phyloP scores from a whole-genome alignment of 441 rosid species.

The Populus hybrid region DNA sequence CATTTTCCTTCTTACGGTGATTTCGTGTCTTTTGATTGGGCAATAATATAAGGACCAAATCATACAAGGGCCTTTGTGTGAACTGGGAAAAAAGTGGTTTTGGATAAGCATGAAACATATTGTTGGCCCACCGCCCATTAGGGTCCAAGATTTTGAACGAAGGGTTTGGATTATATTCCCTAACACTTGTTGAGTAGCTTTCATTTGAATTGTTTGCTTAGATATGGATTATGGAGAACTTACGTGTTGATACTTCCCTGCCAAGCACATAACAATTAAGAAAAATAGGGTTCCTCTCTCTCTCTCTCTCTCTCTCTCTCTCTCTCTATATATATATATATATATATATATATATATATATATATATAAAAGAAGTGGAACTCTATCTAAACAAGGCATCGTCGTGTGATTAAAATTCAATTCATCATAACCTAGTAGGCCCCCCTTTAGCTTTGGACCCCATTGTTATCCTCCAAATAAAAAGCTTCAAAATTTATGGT shows the following conservation, averaged over 20 bases:
- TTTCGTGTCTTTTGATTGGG: not conserved
- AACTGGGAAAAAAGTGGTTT: not conserved
- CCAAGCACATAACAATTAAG: not conserved
- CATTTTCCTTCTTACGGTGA: not conserved
- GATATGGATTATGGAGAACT: conserved; percentile 19
- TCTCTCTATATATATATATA: no score
- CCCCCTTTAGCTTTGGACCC: not conserved
- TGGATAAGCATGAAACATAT: conserved; percentile 11
- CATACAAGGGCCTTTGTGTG: not conserved
- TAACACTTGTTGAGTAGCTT: not conserved
- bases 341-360: no score
- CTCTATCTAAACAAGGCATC: not conserved
- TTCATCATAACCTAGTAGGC: no score
- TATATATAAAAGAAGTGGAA: not conserved
- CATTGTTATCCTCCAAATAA: not conserved
- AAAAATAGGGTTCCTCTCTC: not conserved
- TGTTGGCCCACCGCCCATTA: conserved; percentile 10
- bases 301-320: not conserved
- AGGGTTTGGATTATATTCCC: conserved; percentile 18
- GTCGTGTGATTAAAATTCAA: no score
- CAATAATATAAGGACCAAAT: not conserved
- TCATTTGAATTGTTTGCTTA: not conserved
- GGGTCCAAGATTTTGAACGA: conserved; percentile 2
- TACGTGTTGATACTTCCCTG: not conserved
- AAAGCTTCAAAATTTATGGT: not conserved